Percentiles rank a stretch among this genome's conserved stretches.
Evolutionary conservation across 306 rosid genomes (phyloP).

Genomic region (Vicia sativa): DNA sequence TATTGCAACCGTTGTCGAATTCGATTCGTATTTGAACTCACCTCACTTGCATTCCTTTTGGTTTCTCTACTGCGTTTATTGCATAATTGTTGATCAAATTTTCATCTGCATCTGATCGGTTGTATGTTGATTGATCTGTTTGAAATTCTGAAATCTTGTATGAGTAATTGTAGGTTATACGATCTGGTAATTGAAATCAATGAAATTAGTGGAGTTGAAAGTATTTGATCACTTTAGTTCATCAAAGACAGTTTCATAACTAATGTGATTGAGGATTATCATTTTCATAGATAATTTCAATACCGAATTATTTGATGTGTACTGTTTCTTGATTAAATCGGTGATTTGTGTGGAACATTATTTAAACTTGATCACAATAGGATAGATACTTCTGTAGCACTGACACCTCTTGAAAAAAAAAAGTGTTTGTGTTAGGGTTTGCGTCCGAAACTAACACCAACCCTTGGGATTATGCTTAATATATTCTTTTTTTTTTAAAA

Average conservation of each 20-base stretch:
- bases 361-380: background rate
- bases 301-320: background rate
- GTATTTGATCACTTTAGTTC: too few species aligned
- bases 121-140: slow-evolving; percentile 11
- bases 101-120: background rate
- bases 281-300: background rate
- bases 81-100: background rate
- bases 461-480: too few species aligned
- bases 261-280: background rate
- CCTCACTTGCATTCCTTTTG: background rate
- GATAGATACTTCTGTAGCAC: background rate
- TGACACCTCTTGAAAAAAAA: too few species aligned
- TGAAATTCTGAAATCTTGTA: background rate
- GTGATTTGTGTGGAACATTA: background rate
- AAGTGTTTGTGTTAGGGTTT: too few species aligned
- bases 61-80: background rate
- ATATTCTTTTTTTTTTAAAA: too few species aligned
- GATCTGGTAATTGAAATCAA: too few species aligned
- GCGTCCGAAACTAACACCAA: too few species aligned
- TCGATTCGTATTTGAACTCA: background rate
- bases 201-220: too few species aligned
- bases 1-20: background rate
- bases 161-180: too few species aligned
- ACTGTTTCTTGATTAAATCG: background rate
- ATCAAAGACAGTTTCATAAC: too few species aligned